Conservation (phyloP, 768 basidiomycete species). For the Xerocomus brunneocitrinus region DNA sequence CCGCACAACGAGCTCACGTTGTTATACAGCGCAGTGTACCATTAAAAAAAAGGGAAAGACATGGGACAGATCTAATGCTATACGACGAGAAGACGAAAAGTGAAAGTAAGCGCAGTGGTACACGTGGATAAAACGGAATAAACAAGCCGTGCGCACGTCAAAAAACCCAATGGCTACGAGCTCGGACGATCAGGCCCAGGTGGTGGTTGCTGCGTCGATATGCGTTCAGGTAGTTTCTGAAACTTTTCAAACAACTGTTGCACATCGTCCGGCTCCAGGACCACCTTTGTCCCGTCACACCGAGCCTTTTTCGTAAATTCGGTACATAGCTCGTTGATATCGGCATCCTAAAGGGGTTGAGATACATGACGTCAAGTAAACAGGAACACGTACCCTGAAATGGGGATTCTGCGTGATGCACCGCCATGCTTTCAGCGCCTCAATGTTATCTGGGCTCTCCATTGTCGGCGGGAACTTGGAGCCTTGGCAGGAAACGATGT, state of each 20-base stretch:
- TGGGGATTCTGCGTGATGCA: slow-evolving; percentile 69
- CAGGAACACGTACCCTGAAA: slow-evolving; percentile 58
- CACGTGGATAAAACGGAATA: slow-evolving; percentile 21
- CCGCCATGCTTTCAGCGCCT: slow-evolving; percentile 76
- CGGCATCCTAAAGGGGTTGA: slow-evolving; percentile 50
- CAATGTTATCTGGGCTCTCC: slow-evolving; percentile 68
- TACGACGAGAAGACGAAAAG: neutral
- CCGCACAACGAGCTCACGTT: neutral
- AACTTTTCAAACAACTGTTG: slow-evolving; percentile 42
- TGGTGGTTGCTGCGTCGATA: slow-evolving; percentile 5
- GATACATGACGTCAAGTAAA: slow-evolving; percentile 1
- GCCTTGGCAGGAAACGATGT: slow-evolving; percentile 63
- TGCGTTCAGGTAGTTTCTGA: slow-evolving; percentile 22
- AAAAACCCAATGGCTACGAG: slow-evolving; percentile 6
- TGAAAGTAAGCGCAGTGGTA: slow-evolving; percentile 5
- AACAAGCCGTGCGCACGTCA: slow-evolving; percentile 7
- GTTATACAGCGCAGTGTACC: neutral
- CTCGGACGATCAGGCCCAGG: slow-evolving; percentile 12
- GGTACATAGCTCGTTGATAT: slow-evolving; percentile 72
- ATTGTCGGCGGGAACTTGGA: slow-evolving; percentile 65
- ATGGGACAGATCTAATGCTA: neutral
- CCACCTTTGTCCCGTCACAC: slow-evolving; percentile 82
- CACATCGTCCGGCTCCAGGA: slow-evolving; percentile 52
- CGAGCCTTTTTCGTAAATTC: slow-evolving; percentile 80
- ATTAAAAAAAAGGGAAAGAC: neutral